Conservation (phyloP, 2,329 filamentous ascomycete genomes). For the Fusarium mangiferae region DNA sequence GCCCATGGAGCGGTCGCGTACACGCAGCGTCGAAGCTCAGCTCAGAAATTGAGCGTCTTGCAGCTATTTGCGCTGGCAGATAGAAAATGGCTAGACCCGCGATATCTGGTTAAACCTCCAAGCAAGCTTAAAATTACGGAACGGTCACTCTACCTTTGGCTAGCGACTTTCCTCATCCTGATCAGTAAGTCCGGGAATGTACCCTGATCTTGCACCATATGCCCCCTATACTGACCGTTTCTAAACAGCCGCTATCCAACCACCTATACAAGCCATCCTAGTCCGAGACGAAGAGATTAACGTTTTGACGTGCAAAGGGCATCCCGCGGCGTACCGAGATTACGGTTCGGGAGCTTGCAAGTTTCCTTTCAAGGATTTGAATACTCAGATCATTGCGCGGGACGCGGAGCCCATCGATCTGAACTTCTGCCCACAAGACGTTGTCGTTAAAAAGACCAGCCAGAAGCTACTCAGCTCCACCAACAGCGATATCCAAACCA, state of each 20-base stretch:
- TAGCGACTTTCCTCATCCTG: slow-evolving; percentile 6
- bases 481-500: background rate
- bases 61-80: slow-evolving; percentile 26
- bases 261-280: background rate
- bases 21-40: slow-evolving; percentile 2
- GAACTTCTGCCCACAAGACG: background rate
- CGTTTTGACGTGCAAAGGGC: background rate
- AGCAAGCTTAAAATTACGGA: background rate
- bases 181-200: slow-evolving; percentile 7
- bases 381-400: background rate
- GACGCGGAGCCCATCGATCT: slow-evolving; percentile 8
- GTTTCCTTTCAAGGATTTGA: background rate
- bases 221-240: background rate
- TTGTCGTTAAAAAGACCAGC: background rate
- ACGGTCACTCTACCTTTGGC: slow-evolving; percentile 4
- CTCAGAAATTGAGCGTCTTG: slow-evolving; percentile 5
- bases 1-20: slow-evolving; percentile 25
- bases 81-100: slow-evolving; percentile 1
- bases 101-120: background rate
- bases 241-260: slow-evolving; percentile 12
- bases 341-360: no score
- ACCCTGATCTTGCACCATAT: background rate
- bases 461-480: background rate
- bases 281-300: slow-evolving; percentile 9
- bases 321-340: background rate